These are phyloP conservation scores for Sporisorium reilianum DNA, from an alignment of 1,284 basidiomycete species.

Conservation along the genomic window DNA sequence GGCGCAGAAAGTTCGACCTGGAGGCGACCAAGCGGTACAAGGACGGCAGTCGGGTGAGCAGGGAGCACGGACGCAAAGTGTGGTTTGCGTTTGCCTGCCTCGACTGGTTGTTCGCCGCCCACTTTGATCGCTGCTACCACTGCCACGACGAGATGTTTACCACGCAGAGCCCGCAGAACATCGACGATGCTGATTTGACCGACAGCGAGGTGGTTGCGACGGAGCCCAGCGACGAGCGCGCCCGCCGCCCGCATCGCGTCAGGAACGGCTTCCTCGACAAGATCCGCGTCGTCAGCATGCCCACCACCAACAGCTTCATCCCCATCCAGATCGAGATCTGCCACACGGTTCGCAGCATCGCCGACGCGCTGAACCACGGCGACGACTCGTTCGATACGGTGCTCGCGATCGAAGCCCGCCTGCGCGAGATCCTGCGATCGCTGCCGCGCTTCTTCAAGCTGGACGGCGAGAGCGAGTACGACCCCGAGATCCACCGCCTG, in stretches of 20 bases:
- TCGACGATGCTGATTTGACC: slow-evolving; percentile 54
- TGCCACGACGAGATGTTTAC: slow-evolving; percentile 50
- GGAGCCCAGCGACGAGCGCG: slow-evolving; percentile 10
- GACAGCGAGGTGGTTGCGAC: slow-evolving; percentile 18
- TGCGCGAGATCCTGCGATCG: slow-evolving; percentile 43
- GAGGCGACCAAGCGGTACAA: slow-evolving; percentile 37
- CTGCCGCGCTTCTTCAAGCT: slow-evolving; percentile 56
- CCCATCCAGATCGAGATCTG: slow-evolving; percentile 53
- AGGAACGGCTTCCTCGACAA: slow-evolving; percentile 26
- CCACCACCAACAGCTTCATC: slow-evolving; percentile 56
- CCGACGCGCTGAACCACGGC: slow-evolving; percentile 38
- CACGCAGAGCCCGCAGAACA: slow-evolving; percentile 56
- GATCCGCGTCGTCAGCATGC: slow-evolving; percentile 29
- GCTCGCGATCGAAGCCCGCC: slow-evolving; percentile 52
- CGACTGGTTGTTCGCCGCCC: slow-evolving; percentile 43
- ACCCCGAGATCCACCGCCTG: slow-evolving; percentile 49
- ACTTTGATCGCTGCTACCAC: slow-evolving; percentile 46
- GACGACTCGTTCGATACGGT: slow-evolving; percentile 51
- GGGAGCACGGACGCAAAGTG: slow-evolving; percentile 47
- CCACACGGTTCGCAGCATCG: slow-evolving; percentile 48
- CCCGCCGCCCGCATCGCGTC: slow-evolving; percentile 14
- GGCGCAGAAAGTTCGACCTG: slow-evolving; percentile 23
- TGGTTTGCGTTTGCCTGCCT: slow-evolving; percentile 51
- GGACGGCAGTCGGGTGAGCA: slow-evolving; percentile 36
- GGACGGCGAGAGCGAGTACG: slow-evolving; percentile 57